A percentile compares a stretch with the other conserved stretches of the same genome.
phyloP scores from a whole-genome alignment of 345 rosid genomes.

The Eucalyptus sp. region DNA sequence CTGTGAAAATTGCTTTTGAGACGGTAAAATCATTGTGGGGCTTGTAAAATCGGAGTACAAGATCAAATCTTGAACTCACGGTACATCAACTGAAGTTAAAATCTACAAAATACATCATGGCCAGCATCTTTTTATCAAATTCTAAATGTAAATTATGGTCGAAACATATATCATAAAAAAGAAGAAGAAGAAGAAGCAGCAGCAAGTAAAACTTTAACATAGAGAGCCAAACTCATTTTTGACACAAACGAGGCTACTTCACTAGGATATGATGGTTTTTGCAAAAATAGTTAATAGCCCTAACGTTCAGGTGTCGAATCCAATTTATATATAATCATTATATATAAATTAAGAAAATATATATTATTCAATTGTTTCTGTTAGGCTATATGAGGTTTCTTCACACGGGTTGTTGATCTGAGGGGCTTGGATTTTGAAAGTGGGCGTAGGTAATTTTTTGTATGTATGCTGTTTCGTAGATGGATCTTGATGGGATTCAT shows the following conservation, averaged over 20 bases:
- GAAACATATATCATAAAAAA: neutral
- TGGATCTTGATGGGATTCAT: neutral
- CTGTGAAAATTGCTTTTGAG: neutral
- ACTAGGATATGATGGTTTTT: neutral
- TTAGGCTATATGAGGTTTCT: neutral
- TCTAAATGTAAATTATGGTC: neutral
- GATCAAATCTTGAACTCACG: neutral
- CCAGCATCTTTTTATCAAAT: too few relatives aligned
- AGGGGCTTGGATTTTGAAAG: neutral
- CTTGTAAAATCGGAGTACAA: neutral
- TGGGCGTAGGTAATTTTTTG: neutral
- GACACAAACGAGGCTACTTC: neutral
- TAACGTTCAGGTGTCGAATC: neutral
- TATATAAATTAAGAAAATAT: too few relatives aligned
- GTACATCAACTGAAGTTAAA: too few relatives aligned
- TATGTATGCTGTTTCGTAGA: neutral
- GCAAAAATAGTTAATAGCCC: neutral
- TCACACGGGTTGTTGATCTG: neutral
- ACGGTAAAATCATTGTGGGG: neutral
- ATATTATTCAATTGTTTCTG: neutral
- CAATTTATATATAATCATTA: neutral
- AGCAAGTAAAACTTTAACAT: too few relatives aligned
- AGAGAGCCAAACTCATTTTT: neutral
- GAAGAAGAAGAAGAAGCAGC: neutral
- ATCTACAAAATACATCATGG: too few relatives aligned